Conservation (phyloP, 805 yeast species). For the Saccharomycopsis malanga region DNA sequence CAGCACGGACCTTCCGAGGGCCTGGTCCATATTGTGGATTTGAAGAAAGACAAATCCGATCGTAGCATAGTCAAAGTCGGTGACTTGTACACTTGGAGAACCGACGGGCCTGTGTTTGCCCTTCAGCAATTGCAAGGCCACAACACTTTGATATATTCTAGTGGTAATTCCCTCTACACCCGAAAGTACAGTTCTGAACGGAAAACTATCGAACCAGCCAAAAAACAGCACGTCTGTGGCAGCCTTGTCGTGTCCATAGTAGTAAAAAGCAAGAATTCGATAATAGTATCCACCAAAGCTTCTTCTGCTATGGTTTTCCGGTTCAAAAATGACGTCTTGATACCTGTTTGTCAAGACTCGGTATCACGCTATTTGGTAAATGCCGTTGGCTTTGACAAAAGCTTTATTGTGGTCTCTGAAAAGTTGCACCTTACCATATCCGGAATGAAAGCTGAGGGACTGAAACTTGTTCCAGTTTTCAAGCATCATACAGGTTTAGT, state of each 20-base stretch:
- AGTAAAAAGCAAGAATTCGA: background rate
- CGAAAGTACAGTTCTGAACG: constrained; percentile 4
- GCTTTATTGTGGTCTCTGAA: constrained; percentile 9
- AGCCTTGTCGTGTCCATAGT: constrained; percentile 5
- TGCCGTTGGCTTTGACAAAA: constrained; percentile 1
- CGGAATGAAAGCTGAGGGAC: background rate
- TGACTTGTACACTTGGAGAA: constrained; percentile 16
- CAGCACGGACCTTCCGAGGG: background rate
- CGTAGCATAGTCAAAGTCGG: constrained; percentile 4
- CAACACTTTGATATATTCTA: constrained; percentile 13
- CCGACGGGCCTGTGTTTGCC: constrained; percentile 13
- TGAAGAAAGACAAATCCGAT: constrained; percentile 11
- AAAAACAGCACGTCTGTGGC: constrained; percentile 10
- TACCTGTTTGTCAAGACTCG: background rate
- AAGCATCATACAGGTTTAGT: background rate
- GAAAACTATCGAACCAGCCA: constrained; percentile 6
- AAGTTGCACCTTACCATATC: constrained; percentile 8
- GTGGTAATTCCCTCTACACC: constrained; percentile 8
- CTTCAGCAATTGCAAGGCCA: constrained; percentile 2
- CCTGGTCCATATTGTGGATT: constrained; percentile 10
- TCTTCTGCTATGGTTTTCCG: constrained; percentile 1
- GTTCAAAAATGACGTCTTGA: background rate
- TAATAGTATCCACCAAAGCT: constrained; percentile 8
- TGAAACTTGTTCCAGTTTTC: background rate
- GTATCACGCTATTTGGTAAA: constrained; percentile 3